Base-by-base conservation (phyloP, 1,139 yeast species). In the Kodamaea sp. region DNA sequence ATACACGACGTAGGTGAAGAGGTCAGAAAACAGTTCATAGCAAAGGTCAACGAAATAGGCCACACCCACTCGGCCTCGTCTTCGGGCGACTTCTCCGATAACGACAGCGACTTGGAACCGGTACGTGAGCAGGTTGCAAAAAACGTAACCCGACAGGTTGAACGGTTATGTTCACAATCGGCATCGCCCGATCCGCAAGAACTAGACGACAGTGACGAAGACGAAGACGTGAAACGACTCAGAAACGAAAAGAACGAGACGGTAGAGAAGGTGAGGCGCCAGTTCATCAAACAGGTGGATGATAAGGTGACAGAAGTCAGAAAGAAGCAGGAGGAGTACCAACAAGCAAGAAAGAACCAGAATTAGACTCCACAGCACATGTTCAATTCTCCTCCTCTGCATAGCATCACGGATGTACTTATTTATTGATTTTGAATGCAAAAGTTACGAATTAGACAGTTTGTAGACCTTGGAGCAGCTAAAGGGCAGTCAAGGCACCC, bases 1-100 rank as follows among this genome's bases (percentile, higher is more conserved):
- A 49, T 53, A 20, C 57, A 52, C 18, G 57, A 54, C 22, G 55
- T 52, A 7, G 59, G 57, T 7, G 51, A 53, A 26, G 50, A 53
- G 34, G 59, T 54, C 10, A 51, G 52, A 9, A 50, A 51, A 31
- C 57, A 53, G 31, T 54, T 54, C 31, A 43, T 50, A 11, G 56
- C 49, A 10, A 54, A 54, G 31, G 55, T 53, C 14, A 50, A 53
- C 30, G 58, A 54, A 34, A 49, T 53, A 22, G 49, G 50, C 19
- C 44, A 46, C 28, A 30, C 32, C 11, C 40, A 33, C 18, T 37
- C 30, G 22, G 38, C 35, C 2, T 20, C 32, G n/a, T 44, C 50
- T 7, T 43, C 53, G 19, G 45, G 43, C 19, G 45, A 46, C 13
- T 34, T 39, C 7, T 25, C 44, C 6, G 41, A 37, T 12, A 32